Conservation (phyloP, 2,329 filamentous ascomycete genomes). For the Cladophialophora psammophila region DNA sequence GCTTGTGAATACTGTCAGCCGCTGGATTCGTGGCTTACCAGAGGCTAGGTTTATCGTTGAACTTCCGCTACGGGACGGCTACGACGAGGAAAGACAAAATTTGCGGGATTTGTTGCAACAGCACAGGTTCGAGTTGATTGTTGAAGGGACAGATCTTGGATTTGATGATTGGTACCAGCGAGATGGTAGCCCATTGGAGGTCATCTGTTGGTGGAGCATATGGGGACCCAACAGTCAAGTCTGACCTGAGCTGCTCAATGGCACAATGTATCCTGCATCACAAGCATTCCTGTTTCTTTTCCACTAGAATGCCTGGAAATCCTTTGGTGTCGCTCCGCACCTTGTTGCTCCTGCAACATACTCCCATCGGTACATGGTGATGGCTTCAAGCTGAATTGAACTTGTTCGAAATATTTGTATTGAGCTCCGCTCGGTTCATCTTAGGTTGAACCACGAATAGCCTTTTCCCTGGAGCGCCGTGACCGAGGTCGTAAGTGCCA, state of each 20-base stretch:
- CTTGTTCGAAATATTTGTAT: no score
- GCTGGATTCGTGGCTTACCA: constrained; percentile 66
- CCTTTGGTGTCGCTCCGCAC: not conserved
- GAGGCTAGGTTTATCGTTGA: constrained; percentile 77
- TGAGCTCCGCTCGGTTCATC: not conserved
- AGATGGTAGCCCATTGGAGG: constrained; percentile 51
- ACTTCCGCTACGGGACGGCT: constrained; percentile 77
- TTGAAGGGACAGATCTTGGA: constrained; percentile 59
- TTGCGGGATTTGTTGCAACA: constrained; percentile 69
- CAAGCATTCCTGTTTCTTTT: not conserved
- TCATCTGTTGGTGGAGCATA: constrained; percentile 58
- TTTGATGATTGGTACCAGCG: constrained; percentile 57
- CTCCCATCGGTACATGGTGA: not conserved
- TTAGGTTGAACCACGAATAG: not conserved
- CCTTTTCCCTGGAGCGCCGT: not conserved
- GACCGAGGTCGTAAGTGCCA: not conserved
- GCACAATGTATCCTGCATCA: not conserved
- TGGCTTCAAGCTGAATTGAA: not conserved
- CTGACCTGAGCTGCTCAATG: not conserved
- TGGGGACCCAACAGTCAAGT: constrained; percentile 43
- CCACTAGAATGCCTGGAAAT: not conserved
- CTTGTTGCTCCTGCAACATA: not conserved
- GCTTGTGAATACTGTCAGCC: constrained; percentile 72
- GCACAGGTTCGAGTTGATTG: constrained; percentile 57
- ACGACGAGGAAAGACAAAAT: constrained; percentile 66